Conservation (phyloP, 225 moss, liverwort and hornwort species). For the Climacium dendroides region DNA sequence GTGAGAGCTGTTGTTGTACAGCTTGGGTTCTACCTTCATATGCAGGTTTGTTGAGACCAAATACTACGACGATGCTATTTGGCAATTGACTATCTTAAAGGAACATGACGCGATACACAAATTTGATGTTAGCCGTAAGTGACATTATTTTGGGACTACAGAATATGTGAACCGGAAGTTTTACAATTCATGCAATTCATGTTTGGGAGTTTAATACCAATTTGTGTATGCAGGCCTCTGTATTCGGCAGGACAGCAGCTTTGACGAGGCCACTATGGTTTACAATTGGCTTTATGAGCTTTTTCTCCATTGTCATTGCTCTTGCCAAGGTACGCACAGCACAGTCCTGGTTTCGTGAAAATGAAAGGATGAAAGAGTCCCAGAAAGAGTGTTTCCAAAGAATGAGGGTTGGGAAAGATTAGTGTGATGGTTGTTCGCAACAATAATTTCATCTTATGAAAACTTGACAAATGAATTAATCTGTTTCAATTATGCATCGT, state of each 20-base stretch:
- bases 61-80: neutral
- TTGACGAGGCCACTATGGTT: conserved; percentile 64
- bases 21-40: conserved; percentile 87
- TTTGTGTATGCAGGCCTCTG: conserved; percentile 38
- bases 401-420: neutral
- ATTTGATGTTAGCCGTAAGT: neutral
- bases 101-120: neutral
- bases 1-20: conserved; percentile 86
- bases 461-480: neutral
- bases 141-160: neutral
- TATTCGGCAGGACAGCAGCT: conserved; percentile 50
- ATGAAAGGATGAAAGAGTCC: neutral
- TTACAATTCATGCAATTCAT: neutral
- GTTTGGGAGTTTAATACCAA: neutral
- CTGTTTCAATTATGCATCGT: neutral
- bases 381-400: neutral
- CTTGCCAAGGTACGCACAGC: conserved; percentile 56
- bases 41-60: conserved; percentile 45
- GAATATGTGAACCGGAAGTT: neutral
- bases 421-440: neutral
- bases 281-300: conserved; percentile 85
- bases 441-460: neutral
- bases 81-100: neutral
- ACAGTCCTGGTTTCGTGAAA: neutral
- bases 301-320: conserved; percentile 90